A percentile compares a stretch with the other conserved stretches of the same genome.
Evolutionary conservation across 768 basidiomycete species (phyloP).

Genomic region (Termitomyces sp.): DNA sequence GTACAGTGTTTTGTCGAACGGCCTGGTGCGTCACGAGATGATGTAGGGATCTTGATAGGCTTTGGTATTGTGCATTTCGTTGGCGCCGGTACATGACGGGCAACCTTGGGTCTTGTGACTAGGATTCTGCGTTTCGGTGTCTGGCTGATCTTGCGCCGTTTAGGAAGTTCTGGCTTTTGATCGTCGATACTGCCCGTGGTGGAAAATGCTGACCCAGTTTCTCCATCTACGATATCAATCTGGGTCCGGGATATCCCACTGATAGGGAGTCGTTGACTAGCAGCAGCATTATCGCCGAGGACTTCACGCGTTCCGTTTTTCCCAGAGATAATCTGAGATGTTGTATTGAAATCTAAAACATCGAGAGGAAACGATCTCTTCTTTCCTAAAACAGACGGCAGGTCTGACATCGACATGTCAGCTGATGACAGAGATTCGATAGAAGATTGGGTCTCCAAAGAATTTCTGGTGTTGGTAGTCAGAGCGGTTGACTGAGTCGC

Average conservation of each 20-base stretch:
- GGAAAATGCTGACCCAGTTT: conserved; percentile 10
- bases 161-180: conserved; percentile 20
- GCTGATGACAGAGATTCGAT: conserved; percentile 32
- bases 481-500: conserved; percentile 29
- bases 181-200: conserved; percentile 14
- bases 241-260: not conserved
- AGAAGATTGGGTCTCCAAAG: conserved; percentile 31
- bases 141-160: conserved; percentile 25
- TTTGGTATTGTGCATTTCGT: conserved; percentile 6
- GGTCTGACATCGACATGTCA: conserved; percentile 25
- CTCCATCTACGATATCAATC: conserved; percentile 3
- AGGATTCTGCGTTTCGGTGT: conserved; percentile 9
- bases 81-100: conserved; percentile 4
- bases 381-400: conserved; percentile 33
- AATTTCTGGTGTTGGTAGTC: conserved; percentile 31
- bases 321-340: conserved; percentile 11
- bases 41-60: conserved; percentile 5
- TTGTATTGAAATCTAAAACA: conserved; percentile 12
- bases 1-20: not conserved
- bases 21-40: conserved; percentile 3
- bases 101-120: conserved; percentile 13
- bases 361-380: conserved; percentile 32
- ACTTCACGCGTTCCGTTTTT: not conserved
- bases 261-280: not conserved
- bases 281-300: not conserved